Base-by-base conservation (phyloP, 495 filamentous ascomycete genomes). In the Daldinia concentrica region DNA sequence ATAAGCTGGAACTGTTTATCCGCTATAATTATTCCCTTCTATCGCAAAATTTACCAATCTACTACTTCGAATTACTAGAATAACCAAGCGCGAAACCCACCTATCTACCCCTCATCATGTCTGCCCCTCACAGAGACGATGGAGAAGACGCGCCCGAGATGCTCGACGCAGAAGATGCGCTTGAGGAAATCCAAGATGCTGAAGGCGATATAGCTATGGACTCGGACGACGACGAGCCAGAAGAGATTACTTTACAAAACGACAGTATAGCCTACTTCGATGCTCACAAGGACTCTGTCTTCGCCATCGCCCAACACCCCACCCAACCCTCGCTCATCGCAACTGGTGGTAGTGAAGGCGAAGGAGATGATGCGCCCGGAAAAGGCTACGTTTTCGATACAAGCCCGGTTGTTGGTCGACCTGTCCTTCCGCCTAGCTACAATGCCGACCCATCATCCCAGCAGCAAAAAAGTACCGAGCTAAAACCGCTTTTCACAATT, bases 261-360 rank as follows among this genome's bases (percentile, higher is more conserved):
- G 94, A 98, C 84, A 94, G 92, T 65, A 82, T 88, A 66, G 96
- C 94, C 58, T 93, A 97, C 82, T 97, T 98, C 79, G 95, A 98
- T 81, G 76, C 77, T 1, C 93, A 97, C 84, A 90, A 85, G 54
- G 93, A 97, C 83, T 92, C 89, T 52, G 90, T 99, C 61, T 98
- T 97, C 83, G 90, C 91, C 77, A 92, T 99, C 74, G 93, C 93
- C 32, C 92, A 95, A 72, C 96, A 99, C 77, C 96, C 96, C 2
- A 81, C 89, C 12, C 84, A 91, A 72, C 89, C 91, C 29, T 82
- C 88, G 17, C 89, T 97, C 51, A 84, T 98, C 65, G 90, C 95
- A 12, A 97, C 94, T 0, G 96, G 95, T 52, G 94, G 93, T 43
- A 89, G 88, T 69, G 90, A 92, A 77, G 95, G 95, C 65, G 89